Evolutionary conservation across 2,329 filamentous ascomycete genomes (phyloP).

Genomic region (Harringtonia aguacate): DNA sequence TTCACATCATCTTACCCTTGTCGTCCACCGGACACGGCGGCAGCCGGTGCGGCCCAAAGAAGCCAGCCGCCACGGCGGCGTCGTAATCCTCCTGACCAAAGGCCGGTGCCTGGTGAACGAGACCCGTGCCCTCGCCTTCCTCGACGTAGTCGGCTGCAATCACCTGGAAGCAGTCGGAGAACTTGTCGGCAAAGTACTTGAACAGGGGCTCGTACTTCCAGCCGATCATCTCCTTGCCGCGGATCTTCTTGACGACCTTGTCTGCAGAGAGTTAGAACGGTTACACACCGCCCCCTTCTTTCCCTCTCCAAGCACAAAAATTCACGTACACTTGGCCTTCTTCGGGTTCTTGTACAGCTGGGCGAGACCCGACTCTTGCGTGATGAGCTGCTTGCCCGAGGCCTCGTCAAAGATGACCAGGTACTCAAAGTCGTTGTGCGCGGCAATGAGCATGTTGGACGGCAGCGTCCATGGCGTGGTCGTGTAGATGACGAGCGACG

Average conservation of each 20-base stretch:
- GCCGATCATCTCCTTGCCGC: constrained; percentile 74
- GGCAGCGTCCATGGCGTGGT: constrained; percentile 75
- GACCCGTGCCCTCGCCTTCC: constrained; percentile 79
- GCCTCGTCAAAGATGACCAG: constrained; percentile 76
- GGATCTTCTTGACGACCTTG: constrained; percentile 68
- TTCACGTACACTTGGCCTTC: constrained; percentile 62
- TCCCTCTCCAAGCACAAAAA: too few relatives aligned
- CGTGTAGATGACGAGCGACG: constrained; percentile 75
- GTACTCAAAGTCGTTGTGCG: constrained; percentile 70
- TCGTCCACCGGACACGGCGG: constrained; percentile 93
- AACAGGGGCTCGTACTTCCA: constrained; percentile 88
- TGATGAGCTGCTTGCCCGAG: constrained; percentile 72
- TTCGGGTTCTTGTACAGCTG: constrained; percentile 92
- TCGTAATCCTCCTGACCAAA: constrained; percentile 97
- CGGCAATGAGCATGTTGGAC: constrained; percentile 63
- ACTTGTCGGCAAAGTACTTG: constrained; percentile 80
- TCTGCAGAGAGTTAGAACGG: constrained; percentile 24
- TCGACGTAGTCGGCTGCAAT: constrained; percentile 80
- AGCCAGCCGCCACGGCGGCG: constrained; percentile 62
- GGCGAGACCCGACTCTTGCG: constrained; percentile 69
- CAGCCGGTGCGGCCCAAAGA: constrained; percentile 64
- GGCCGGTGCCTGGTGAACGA: constrained; percentile 87
- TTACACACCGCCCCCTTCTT: too few relatives aligned
- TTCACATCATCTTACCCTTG: constrained; percentile 3
- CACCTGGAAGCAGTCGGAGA: constrained; percentile 76